Evolutionary conservation across 495 filamentous ascomycete genomes (phyloP).

Genomic region (Xylaria sp.): DNA sequence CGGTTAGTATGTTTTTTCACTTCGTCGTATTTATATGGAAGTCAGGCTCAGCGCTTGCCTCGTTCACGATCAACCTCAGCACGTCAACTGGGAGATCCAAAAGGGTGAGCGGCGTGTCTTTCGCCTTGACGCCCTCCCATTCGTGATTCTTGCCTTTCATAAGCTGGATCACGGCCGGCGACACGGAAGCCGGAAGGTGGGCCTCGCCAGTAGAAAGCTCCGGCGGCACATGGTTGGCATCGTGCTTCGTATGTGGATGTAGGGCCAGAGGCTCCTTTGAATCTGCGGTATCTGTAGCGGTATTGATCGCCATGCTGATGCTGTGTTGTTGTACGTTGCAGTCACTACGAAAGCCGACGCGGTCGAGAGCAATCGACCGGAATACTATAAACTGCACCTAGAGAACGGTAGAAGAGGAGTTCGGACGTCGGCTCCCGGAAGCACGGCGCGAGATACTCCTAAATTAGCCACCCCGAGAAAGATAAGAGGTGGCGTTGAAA

Average conservation of each 20-base stretch:
- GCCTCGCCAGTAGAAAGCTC: conserved; percentile 33
- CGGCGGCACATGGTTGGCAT: conserved; percentile 27
- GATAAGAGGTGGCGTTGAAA: neutral
- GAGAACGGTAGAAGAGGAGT: neutral
- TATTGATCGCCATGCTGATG: conserved; percentile 10
- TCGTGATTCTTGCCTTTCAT: conserved; percentile 51
- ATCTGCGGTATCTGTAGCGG: neutral
- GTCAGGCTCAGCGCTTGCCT: conserved; percentile 61
- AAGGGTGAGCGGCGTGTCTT: conserved; percentile 59
- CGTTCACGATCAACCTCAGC: conserved; percentile 85
- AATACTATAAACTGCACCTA: neutral
- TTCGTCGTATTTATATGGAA: neutral
- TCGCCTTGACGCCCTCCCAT: conserved; percentile 45
- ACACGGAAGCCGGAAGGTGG: conserved; percentile 23
- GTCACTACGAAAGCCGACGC: neutral
- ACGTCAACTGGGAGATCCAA: conserved; percentile 89
- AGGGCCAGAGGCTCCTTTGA: neutral
- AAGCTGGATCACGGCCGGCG: conserved; percentile 37
- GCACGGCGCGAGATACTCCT: neutral
- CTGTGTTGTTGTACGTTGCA: neutral
- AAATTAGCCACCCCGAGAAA: neutral
- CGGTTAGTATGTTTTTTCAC: conserved; percentile 26
- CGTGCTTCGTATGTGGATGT: conserved; percentile 32
- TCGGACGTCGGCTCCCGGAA: neutral
- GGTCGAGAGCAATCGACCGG: neutral